phyloP scores from a whole-genome alignment of 768 basidiomycete genomes.

The Lyophyllum shimeji region DNA sequence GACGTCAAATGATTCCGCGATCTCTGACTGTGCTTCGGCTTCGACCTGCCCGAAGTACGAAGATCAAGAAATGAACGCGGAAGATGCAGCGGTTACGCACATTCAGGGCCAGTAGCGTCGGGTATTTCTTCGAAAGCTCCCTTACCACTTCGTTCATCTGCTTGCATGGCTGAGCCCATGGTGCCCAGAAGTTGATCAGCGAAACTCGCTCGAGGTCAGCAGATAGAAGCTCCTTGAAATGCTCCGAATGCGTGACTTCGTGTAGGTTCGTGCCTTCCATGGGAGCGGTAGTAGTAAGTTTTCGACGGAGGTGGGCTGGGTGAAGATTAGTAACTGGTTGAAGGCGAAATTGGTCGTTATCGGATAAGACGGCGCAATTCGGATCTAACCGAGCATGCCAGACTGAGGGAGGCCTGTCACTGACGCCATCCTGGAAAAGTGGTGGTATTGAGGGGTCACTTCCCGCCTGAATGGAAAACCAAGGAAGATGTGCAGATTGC shows the following conservation, averaged over 20 bases:
- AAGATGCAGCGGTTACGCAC: slow-evolving; percentile 35
- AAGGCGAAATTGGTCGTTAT: slow-evolving; percentile 1
- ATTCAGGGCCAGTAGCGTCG: slow-evolving; percentile 68
- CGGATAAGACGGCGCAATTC: slow-evolving; percentile 21
- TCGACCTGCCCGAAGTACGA: slow-evolving; percentile 57
- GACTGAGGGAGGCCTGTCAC: neutral
- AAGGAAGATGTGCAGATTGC: too few species aligned
- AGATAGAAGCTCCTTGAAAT: slow-evolving; percentile 76
- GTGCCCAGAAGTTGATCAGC: slow-evolving; percentile 91
- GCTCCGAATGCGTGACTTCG: slow-evolving; percentile 57
- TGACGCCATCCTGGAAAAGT: neutral
- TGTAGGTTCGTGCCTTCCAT: slow-evolving; percentile 32
- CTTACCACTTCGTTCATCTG: slow-evolving; percentile 81
- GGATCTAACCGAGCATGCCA: slow-evolving; percentile 16
- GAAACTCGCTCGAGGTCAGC: slow-evolving; percentile 79
- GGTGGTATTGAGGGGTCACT: neutral
- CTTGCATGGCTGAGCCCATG: slow-evolving; percentile 89
- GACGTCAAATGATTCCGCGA: slow-evolving; percentile 90
- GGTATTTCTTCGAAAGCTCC: slow-evolving; percentile 74
- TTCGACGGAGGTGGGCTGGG: slow-evolving; percentile 14
- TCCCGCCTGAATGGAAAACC: neutral
- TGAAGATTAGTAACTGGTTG: slow-evolving; percentile 8
- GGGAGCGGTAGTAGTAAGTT: neutral
- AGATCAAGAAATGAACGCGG: neutral
- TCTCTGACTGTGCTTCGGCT: slow-evolving; percentile 77